phyloP scores from a whole-genome alignment of 2,329 filamentous ascomycete genomes.

The Lithohypha guttulata region DNA sequence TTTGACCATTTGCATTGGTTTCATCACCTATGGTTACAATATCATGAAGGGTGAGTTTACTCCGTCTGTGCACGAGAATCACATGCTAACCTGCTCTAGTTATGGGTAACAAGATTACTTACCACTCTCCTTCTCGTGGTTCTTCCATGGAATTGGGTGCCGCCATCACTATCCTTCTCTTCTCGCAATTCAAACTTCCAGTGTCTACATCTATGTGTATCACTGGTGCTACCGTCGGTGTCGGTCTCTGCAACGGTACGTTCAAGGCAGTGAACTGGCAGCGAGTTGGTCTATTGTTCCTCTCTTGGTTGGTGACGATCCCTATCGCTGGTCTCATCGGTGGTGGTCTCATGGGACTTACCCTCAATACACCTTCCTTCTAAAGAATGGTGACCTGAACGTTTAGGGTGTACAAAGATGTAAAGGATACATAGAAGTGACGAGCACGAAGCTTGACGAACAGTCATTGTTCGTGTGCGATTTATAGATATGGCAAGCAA shows the following conservation, averaged over 20 bases:
- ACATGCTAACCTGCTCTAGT: conserved; percentile 36
- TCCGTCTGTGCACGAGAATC: conserved; percentile 7
- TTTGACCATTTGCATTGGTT: conserved; percentile 52
- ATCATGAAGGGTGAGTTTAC: conserved; percentile 60
- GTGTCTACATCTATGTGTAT: conserved; percentile 74
- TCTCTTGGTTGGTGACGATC: conserved; percentile 58
- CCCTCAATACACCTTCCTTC: conserved; percentile 52
- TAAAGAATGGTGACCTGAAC: too few relatives aligned
- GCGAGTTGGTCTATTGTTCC: conserved; percentile 55
- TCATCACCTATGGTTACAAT: conserved; percentile 70
- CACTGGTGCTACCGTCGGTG: conserved; percentile 66
- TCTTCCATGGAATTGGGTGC: conserved; percentile 73
- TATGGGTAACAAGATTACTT: conserved; percentile 73
- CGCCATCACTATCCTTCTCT: conserved; percentile 63
- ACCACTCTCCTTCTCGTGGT: conserved; percentile 49
- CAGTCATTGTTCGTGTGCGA: too few relatives aligned
- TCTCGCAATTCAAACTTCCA: conserved; percentile 63
- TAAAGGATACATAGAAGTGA: too few relatives aligned
- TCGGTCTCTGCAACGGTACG: conserved; percentile 65
- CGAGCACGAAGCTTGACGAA: too few relatives aligned
- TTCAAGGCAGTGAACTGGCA: conserved; percentile 65
- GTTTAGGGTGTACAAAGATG: too few relatives aligned
- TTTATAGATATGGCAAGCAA: too few relatives aligned
- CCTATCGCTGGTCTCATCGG: conserved; percentile 50
- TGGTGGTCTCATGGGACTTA: conserved; percentile 42